Conservation (phyloP, 495 filamentous ascomycete genomes). For the Ascodesmis nigricans region DNA sequence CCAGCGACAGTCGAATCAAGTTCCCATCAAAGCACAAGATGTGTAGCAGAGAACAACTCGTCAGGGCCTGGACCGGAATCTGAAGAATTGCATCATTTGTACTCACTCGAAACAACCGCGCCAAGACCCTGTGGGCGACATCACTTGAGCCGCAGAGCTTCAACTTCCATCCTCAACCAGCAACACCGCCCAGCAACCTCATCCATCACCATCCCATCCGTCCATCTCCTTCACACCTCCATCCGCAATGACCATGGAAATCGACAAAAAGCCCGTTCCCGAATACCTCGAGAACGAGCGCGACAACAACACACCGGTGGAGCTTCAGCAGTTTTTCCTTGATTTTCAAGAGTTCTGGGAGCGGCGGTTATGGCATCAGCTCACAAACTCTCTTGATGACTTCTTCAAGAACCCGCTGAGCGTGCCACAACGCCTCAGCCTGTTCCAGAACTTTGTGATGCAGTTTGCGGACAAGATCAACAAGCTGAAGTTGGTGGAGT, state of each 20-base stretch:
- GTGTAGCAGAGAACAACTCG: no score
- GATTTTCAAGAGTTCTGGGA: constrained; percentile 96
- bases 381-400: constrained; percentile 68
- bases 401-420: constrained; percentile 73
- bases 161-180: no score
- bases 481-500: constrained; percentile 80
- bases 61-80: no score
- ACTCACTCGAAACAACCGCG: no score
- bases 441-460: constrained; percentile 87
- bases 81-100: no score
- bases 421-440: constrained; percentile 56
- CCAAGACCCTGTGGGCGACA: no score
- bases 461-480: constrained; percentile 97
- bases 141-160: no score
- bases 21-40: no score
- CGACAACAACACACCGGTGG: constrained; percentile 54
- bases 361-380: constrained; percentile 96
- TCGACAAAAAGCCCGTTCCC: constrained; percentile 49
- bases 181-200: no score
- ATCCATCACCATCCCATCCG: no score
- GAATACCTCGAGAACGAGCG: constrained; percentile 82
- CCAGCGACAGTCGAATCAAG: no score
- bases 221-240: no score
- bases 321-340: constrained; percentile 70
- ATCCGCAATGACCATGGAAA: constrained; percentile 19